Conservation (phyloP, 805 yeast species). For the Candida sanyiensis region DNA sequence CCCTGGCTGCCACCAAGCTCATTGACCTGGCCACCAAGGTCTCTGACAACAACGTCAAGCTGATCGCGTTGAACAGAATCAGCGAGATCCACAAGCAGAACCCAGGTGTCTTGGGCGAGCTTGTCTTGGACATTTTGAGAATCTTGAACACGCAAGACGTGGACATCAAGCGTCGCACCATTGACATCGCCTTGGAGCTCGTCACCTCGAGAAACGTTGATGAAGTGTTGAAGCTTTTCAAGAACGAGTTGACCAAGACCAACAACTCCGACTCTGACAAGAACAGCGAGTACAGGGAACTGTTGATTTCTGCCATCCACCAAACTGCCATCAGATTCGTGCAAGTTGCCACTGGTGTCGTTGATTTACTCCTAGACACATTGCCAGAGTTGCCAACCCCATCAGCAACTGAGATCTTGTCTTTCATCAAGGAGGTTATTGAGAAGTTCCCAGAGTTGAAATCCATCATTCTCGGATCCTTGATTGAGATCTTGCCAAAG, state of each 20-base stretch:
- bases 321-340: conserved; percentile 80
- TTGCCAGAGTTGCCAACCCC: conserved; percentile 76
- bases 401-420: conserved; percentile 83
- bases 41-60: conserved; percentile 91
- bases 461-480: conserved; percentile 52
- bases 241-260: conserved; percentile 81
- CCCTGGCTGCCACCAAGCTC: conserved; percentile 78
- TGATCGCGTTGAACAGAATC: conserved; percentile 84
- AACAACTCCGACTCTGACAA: conserved; percentile 68
- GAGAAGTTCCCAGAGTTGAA: conserved; percentile 85
- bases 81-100: conserved; percentile 64
- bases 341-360: conserved; percentile 89
- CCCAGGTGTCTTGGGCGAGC: conserved; percentile 80
- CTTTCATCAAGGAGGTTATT: conserved; percentile 91
- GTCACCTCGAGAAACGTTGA: conserved; percentile 87
- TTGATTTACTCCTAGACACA: conserved; percentile 80
- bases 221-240: conserved; percentile 85
- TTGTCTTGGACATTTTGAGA: conserved; percentile 79
- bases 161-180: conserved; percentile 85
- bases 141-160: conserved; percentile 83
- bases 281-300: conserved; percentile 79
- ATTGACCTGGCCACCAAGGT: conserved; percentile 87
- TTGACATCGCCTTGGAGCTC: conserved; percentile 75
- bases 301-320: conserved; percentile 83
- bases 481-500: conserved; percentile 54